Evolutionary conservation across 257 asterid species (phyloP).

Genomic region (Oldenlandia corymbosa): DNA sequence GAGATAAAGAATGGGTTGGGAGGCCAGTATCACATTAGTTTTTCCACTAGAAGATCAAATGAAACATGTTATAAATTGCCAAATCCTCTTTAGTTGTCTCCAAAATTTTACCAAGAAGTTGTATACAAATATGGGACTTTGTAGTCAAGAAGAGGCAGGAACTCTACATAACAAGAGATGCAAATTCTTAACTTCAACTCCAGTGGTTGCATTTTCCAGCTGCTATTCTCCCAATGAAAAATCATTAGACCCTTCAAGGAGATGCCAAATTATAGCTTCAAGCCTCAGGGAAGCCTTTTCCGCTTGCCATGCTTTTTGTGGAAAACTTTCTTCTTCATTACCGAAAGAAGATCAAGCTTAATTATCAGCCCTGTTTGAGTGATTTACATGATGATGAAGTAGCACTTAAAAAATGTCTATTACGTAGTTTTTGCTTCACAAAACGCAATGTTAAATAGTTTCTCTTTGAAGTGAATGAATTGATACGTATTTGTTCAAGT

Average conservation of each 20-base stretch:
- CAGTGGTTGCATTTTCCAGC: conserved; percentile 42
- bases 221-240: conserved; percentile 30
- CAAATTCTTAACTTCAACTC: conserved; percentile 48
- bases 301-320: conserved; percentile 32
- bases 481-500: neutral
- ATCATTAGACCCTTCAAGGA: conserved; percentile 13
- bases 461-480: too few species aligned
- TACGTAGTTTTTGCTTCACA: too few species aligned
- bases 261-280: conserved; percentile 13
- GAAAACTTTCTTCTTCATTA: conserved; percentile 28
- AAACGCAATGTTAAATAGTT: too few species aligned
- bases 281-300: conserved; percentile 17
- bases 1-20: conserved; percentile 28
- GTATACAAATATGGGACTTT: too few species aligned
- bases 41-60: conserved; percentile 17
- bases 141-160: too few species aligned
- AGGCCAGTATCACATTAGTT: conserved; percentile 36
- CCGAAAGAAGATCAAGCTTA: conserved; percentile 31
- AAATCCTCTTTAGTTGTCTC: conserved; percentile 6
- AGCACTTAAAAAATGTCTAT: too few species aligned
- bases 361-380: too few species aligned
- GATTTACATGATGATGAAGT: conserved; percentile 69
- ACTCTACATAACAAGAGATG: conserved; percentile 39
- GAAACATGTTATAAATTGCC: conserved; percentile 1
- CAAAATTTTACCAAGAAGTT: conserved; percentile 19